Conservation (phyloP, 169 alveolate genomes). For the Ichthyophthirius multifiliis region DNA sequence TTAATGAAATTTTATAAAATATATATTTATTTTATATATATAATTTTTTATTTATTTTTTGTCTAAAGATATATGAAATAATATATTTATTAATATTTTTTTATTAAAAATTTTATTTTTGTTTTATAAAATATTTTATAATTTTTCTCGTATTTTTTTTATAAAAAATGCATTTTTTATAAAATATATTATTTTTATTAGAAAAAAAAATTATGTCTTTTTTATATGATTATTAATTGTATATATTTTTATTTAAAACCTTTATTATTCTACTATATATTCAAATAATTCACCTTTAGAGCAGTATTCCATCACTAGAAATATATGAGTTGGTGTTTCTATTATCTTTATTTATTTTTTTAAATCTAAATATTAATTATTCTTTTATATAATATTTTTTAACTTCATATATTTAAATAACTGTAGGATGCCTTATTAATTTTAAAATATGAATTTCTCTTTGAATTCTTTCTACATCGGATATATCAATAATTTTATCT, state of each 20-base stretch:
- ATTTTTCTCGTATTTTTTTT: neutral
- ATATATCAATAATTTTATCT: conserved; percentile 80
- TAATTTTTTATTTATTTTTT: neutral
- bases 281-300: conserved; percentile 83
- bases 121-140: neutral
- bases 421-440: conserved; percentile 70
- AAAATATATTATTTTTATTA: too few relatives aligned
- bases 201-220: neutral
- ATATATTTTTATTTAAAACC: neutral
- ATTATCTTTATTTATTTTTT: conserved; percentile 28
- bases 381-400: neutral
- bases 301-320: conserved; percentile 74
- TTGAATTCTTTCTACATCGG: conserved; percentile 90
- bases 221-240: neutral
- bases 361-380: neutral
- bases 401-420: conserved; percentile 76
- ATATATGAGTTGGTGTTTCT: conserved; percentile 53
- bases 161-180: too few relatives aligned
- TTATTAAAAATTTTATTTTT: neutral
- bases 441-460: conserved; percentile 89
- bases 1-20: conserved; percentile 37
- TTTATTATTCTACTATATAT: conserved; percentile 47
- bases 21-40: conserved; percentile 34
- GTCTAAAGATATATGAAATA: neutral
- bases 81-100: neutral